Evolutionary conservation across 169 alveolate genomes (phyloP), one percentile per base, ranked within the genome.

Genomic region (Plasmodium yoelii): DNA sequence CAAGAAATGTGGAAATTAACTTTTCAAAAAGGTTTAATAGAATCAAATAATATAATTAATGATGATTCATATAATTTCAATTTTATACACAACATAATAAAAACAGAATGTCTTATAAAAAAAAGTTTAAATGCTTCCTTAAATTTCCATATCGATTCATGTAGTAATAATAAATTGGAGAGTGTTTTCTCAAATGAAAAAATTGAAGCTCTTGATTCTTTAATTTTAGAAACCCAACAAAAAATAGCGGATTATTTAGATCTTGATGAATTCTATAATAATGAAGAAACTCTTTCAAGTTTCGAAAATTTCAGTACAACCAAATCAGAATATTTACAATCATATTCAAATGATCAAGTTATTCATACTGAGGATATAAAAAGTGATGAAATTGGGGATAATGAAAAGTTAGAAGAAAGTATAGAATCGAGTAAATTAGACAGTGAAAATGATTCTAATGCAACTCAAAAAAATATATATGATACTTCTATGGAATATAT

Each of bases 1-100:
- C 90, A 80, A 70, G 82, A 80, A 67, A 80, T 80, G 90, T 80
- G 90, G 90, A 80, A 80, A 55, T n/a, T 67, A 49, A 55, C 56
- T 28, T 80, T 80, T 80, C 84, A 80, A 47, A 80, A 80, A 15
- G 80, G 72, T 42, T 26, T 80, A 70, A 28, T 10, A 13, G 34
- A 51, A 12, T 34, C 34, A 1, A 53, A 59, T 65, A 3, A 26
- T 22, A 15, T 13, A 26, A 64, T 19, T 44, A 55, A 65, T 9
- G 90, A 80, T 9, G 59, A 80, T 7, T 8, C 34, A 19, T 15
- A 57, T n/a, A 51, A 80, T 80, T 80, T 80, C 68, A 80, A 80
- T 64, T 80, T 65, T 42, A 80, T 80, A 65, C 60, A 57, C 47
- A 51, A 53, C n/a, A 24, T 80, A 47, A 28, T 80, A 65, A 49